Evolutionary conservation across 148 eudicot genomes (phyloP).

Genomic region (Rhododendron simsii): DNA sequence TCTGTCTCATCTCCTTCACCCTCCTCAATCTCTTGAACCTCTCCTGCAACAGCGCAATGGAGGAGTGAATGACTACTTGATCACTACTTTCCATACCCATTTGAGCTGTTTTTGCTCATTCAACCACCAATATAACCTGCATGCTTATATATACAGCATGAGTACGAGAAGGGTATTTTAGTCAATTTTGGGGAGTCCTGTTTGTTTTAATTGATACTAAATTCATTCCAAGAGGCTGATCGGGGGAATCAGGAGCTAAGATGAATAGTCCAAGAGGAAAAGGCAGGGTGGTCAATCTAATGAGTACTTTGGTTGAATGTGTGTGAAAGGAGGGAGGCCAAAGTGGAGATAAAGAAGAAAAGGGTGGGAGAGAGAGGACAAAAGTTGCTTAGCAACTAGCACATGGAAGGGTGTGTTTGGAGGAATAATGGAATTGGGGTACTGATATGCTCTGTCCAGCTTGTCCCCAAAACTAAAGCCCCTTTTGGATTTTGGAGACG

Average conservation of each 20-base stretch:
- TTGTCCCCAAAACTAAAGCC: slow-evolving; percentile 33
- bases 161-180: not conserved
- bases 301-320: slow-evolving; percentile 16
- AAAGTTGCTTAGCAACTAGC: slow-evolving; percentile 55
- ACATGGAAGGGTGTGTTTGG: slow-evolving; percentile 69
- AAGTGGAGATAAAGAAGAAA: slow-evolving; percentile 40
- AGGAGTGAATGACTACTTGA: slow-evolving; percentile 43
- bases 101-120: not conserved
- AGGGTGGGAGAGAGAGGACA: slow-evolving; percentile 38
- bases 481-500: slow-evolving; percentile 17
- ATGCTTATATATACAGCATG: slow-evolving; percentile 19
- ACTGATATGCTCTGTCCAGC: slow-evolving; percentile 24
- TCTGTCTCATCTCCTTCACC: slow-evolving; percentile 71
- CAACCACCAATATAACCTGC: not conserved
- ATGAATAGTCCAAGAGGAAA: slow-evolving; percentile 35
- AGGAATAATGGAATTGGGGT: slow-evolving; percentile 53
- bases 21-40: slow-evolving; percentile 65
- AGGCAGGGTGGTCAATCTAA: slow-evolving; percentile 39
- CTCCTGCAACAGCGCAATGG: slow-evolving; percentile 69
- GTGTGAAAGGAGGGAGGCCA: slow-evolving; percentile 18
- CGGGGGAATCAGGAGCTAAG: slow-evolving; percentile 43
- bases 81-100: slow-evolving; percentile 32
- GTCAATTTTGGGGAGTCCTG: not conserved
- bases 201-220: not conserved
- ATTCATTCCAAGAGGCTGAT: slow-evolving; percentile 2